Percentiles rank a stretch among this genome's conserved stretches.
Conservation (phyloP, 1,284 basidiomycete genomes). For the Trametes pubescens region DNA sequence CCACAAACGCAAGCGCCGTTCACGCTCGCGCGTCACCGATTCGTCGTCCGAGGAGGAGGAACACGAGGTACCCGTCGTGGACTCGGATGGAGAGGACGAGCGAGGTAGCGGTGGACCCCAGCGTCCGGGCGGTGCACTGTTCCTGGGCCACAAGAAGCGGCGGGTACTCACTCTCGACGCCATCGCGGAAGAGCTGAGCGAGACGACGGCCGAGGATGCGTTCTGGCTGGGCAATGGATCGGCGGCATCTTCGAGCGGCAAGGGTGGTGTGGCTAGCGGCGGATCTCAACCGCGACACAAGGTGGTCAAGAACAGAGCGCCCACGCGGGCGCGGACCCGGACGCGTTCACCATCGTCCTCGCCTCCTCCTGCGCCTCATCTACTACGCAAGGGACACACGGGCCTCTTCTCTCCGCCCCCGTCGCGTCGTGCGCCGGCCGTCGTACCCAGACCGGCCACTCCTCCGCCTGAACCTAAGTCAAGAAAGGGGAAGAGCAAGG, state of each 20-base stretch:
- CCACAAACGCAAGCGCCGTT: conserved; percentile 45
- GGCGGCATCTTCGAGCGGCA: conserved; percentile 15
- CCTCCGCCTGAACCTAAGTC: conserved; percentile 23
- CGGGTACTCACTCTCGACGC: conserved; percentile 41
- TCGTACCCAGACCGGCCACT: conserved; percentile 34
- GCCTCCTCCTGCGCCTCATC: conserved; percentile 37
- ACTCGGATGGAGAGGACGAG: conserved; percentile 28
- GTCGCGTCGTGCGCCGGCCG: conserved; percentile 41
- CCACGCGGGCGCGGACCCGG: conserved; percentile 32
- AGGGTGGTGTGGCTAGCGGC: conserved; percentile 11
- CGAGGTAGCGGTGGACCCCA: conserved; percentile 9
- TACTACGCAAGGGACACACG: conserved; percentile 38
- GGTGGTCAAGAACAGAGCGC: conserved; percentile 28
- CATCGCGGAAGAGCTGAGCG: conserved; percentile 45
- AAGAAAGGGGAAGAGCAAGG: conserved; percentile 21
- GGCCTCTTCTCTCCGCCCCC: conserved; percentile 47
- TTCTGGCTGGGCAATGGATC: conserved; percentile 43
- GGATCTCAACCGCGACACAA: conserved; percentile 12
- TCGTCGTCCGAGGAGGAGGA: conserved; percentile 45
- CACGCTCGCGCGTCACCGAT: conserved; percentile 44
- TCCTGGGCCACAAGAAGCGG: conserved; percentile 42
- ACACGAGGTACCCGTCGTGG: conserved; percentile 32
- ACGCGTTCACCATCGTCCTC: conserved; percentile 44
- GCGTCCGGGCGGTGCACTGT: conserved; percentile 31
- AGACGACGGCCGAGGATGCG: conserved; percentile 42